phyloP scores from a whole-genome alignment of 805 yeast genomes.

The Hemisphaericaspora nanyangensis region DNA sequence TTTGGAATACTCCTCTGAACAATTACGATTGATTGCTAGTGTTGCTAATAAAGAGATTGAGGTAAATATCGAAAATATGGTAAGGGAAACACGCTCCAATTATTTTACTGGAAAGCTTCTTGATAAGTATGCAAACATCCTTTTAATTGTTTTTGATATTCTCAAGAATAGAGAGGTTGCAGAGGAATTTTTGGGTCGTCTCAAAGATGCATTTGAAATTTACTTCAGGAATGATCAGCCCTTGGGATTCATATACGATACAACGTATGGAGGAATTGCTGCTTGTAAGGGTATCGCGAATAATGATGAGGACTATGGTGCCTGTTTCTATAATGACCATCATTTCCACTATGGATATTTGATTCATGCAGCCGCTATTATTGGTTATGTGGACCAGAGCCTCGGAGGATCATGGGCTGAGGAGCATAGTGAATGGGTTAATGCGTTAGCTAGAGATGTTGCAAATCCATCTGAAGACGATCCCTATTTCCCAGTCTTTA shows the following conservation, averaged over 20 bases:
- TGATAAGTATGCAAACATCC: slow-evolving; percentile 55
- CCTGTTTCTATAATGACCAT: slow-evolving; percentile 78
- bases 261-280: slow-evolving; percentile 54
- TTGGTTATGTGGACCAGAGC: slow-evolving; percentile 60
- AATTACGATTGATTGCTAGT: slow-evolving; percentile 40
- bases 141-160: slow-evolving; percentile 48
- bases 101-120: slow-evolving; percentile 52
- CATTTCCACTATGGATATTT: slow-evolving; percentile 87
- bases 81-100: slow-evolving; percentile 36
- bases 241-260: slow-evolving; percentile 53
- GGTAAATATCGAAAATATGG: slow-evolving; percentile 43
- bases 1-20: slow-evolving; percentile 40
- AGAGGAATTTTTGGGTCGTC: slow-evolving; percentile 24
- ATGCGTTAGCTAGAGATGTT: slow-evolving; percentile 60
- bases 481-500: slow-evolving; percentile 60
- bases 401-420: slow-evolving; percentile 54
- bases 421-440: slow-evolving; percentile 51
- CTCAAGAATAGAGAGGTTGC: slow-evolving; percentile 41
- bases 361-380: slow-evolving; percentile 76
- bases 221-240: slow-evolving; percentile 40
- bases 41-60: slow-evolving; percentile 45
- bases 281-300: slow-evolving; percentile 47
- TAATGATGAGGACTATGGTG: slow-evolving; percentile 57
- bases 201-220: slow-evolving; percentile 43
- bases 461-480: slow-evolving; percentile 60